Conservation (phyloP, 2,329 filamentous ascomycete species). For the Ilyonectria sp. region DNA sequence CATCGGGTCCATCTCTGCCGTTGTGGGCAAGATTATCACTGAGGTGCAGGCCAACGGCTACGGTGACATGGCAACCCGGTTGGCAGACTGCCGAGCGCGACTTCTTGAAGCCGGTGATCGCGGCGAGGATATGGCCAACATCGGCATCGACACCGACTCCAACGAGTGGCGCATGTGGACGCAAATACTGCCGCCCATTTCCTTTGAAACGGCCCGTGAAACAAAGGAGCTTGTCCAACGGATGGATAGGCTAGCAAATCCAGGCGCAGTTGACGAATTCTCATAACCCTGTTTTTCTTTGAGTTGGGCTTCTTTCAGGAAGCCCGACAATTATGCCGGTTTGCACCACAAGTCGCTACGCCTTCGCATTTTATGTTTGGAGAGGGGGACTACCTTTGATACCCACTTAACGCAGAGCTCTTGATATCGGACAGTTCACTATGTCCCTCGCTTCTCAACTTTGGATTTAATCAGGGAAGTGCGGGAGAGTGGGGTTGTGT, state of each 20-base stretch:
- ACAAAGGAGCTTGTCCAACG: slow-evolving; percentile 78
- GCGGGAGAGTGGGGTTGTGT: not conserved
- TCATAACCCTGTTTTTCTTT: slow-evolving; percentile 52
- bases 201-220: slow-evolving; percentile 88
- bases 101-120: slow-evolving; percentile 75
- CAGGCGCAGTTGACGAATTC: slow-evolving; percentile 61
- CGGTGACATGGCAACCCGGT: slow-evolving; percentile 66
- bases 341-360: not conserved
- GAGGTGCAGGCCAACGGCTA: slow-evolving; percentile 74
- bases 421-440: slow-evolving; percentile 5
- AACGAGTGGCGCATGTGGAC: slow-evolving; percentile 75
- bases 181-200: slow-evolving; percentile 83
- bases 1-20: slow-evolving; percentile 78
- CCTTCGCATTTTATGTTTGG: not conserved
- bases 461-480: slow-evolving; percentile 21
- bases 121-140: slow-evolving; percentile 71
- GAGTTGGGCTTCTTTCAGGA: not conserved
- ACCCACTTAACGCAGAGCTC: slow-evolving; percentile 17
- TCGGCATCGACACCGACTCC: slow-evolving; percentile 64
- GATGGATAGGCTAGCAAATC: slow-evolving; percentile 56
- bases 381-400: slow-evolving; percentile 15
- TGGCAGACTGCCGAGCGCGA: slow-evolving; percentile 76
- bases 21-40: slow-evolving; percentile 79
- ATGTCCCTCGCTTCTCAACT: slow-evolving; percentile 20
- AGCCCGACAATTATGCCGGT: not conserved